Percentiles rank a stretch among this genome's conserved stretches.
Conservation (phyloP, 306 rosid genomes). For the Lathyrus oleraceus region DNA sequence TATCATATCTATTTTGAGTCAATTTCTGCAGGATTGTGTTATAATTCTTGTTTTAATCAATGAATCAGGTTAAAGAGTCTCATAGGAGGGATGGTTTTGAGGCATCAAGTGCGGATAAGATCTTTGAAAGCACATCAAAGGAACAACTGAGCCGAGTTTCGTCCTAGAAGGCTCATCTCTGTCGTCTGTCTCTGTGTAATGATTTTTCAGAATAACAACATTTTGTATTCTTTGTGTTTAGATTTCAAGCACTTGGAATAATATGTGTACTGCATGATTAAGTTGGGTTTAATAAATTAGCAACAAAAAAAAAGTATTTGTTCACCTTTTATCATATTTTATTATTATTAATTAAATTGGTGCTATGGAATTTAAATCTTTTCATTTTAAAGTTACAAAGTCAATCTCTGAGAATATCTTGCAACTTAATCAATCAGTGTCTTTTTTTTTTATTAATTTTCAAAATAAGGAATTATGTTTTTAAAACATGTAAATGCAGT, state of each 20-base stretch:
- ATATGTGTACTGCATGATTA: not conserved
- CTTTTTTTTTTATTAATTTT: too few relatives aligned
- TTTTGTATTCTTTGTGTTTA: not conserved
- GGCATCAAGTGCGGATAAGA: conserved; percentile 96
- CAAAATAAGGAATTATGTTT: too few relatives aligned
- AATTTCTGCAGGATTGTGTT: conserved; percentile 7
- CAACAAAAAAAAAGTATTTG: too few relatives aligned
- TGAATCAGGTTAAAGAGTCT: conserved; percentile 65
- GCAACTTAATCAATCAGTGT: too few relatives aligned
- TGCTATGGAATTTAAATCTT: too few relatives aligned
- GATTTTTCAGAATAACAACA: not conserved
- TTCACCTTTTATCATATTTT: too few relatives aligned
- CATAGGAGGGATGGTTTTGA: conserved; percentile 97
- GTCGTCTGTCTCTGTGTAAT: not conserved
- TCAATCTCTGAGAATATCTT: too few relatives aligned
- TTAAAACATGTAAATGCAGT: too few relatives aligned
- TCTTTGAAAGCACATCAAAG: conserved; percentile 90
- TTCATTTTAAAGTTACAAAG: too few relatives aligned
- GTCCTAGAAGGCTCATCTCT: conserved; percentile 25
- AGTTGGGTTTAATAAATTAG: not conserved
- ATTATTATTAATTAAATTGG: too few relatives aligned
- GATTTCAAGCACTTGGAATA: conserved; percentile 16
- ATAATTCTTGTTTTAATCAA: conserved; percentile 13
- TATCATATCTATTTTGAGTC: not conserved
- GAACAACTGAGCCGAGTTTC: conserved; percentile 69